These are phyloP conservation scores for Pyrus bretschneideri DNA, from an alignment of 306 rosid genomes.

Conservation along the genomic window DNA sequence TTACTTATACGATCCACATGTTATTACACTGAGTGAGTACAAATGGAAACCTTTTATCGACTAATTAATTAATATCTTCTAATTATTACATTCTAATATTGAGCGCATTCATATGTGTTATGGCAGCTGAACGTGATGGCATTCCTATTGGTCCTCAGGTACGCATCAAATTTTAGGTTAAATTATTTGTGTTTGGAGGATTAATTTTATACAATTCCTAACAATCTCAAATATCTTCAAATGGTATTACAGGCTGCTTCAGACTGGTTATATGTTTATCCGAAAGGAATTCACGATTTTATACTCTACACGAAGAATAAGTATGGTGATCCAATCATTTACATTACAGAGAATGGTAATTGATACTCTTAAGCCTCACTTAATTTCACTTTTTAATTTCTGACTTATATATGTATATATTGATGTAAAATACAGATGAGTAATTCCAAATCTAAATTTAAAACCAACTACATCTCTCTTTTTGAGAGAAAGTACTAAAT, in stretches of 20 bases:
- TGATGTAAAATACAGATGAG: no score
- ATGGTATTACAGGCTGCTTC: neutral
- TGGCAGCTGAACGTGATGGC: neutral
- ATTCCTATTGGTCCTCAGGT: neutral
- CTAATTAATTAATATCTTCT: neutral
- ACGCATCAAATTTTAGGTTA: neutral
- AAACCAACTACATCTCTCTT: no score
- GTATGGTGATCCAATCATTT: no score
- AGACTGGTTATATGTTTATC: no score
- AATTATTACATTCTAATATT: neutral
- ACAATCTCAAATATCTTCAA: neutral
- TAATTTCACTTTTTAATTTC: neutral
- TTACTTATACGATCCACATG: slow-evolving; percentile 21
- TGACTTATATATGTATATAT: no score
- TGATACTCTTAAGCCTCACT: no score
- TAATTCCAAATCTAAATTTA: no score
- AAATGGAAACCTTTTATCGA: neutral
- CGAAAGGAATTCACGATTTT: no score
- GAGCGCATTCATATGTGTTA: neutral
- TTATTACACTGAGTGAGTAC: slow-evolving; percentile 27
- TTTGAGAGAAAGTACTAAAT: no score
- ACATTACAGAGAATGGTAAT: no score
- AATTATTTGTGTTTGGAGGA: no score
- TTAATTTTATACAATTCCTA: neutral
- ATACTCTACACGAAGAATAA: no score